Evolutionary conservation across 805 yeast species (phyloP), one percentile per base, ranked within the genome.

Genomic region (Starmera caribaea): DNA sequence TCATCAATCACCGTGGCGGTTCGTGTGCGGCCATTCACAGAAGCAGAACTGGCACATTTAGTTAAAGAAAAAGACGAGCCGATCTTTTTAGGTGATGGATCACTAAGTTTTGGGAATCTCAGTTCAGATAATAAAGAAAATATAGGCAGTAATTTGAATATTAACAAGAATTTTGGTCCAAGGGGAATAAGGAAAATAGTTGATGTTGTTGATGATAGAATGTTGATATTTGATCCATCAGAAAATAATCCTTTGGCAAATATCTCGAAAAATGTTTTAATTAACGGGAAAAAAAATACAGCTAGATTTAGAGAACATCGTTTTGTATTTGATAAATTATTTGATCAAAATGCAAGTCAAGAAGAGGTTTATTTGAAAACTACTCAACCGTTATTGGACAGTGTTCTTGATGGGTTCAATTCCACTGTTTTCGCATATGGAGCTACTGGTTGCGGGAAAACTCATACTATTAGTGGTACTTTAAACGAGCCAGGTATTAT

Each of bases 361-460:
- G 65, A 69, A 9, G 80, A 81, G 7, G 85, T 89, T 0, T 89
- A 75, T 53, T 54, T 63, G 21, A 58, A 60, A 27, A 85, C 95
- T 1, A 76, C 95, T 0, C 65, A 69, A 38, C 90, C 95, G 0
- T 63, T 87, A 36, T 64, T 89, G 8, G 86, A 79, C 44, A 72
- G 80, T 32, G 78, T 87, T 0, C 57, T 89, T 33, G 92, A 84
- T 45, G 97, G 97, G 1, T 85, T 66, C 59, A 88, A 90, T 57
- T 81, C 95, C 6, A 87, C 96, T 0, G 86, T 89, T 0, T 89
- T 89, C 65, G 97, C 97, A 1, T 89, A 89, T 57, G 97, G 97
- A 1, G 95, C 97, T 26, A 89, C 97, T 0, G 97, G 97, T 0
- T 89, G 97, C 59, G 97, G 97, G n/a, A 89, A 89, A 55, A 89